Percentiles rank a stretch among this genome's conserved stretches.
These are phyloP conservation scores for Bjerkandera adusta DNA, from an alignment of 1,284 basidiomycete genomes.

Conservation along the genomic window DNA sequence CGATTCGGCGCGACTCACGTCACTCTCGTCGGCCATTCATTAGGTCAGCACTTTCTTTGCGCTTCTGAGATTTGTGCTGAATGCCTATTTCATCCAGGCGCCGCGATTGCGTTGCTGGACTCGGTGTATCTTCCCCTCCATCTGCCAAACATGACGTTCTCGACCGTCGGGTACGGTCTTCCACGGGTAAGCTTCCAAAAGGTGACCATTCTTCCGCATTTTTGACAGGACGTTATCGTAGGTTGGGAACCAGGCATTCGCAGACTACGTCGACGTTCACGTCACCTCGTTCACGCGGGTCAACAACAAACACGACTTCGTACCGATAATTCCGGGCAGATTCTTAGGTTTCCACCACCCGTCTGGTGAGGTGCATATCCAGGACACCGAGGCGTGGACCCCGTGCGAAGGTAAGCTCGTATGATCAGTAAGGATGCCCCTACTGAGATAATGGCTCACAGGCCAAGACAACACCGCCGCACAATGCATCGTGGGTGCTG, in stretches of 20 bases:
- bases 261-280: conserved; percentile 52
- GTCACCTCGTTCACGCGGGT: conserved; percentile 27
- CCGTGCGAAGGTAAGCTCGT: conserved; percentile 36
- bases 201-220: background rate
- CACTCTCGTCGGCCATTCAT: conserved; percentile 36
- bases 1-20: conserved; percentile 29
- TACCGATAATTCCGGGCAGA: conserved; percentile 34
- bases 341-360: conserved; percentile 26
- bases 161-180: conserved; percentile 46
- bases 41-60: conserved; percentile 25
- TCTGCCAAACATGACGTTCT: conserved; percentile 35
- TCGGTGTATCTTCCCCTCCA: conserved; percentile 41
- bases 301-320: conserved; percentile 31
- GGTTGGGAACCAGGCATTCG: conserved; percentile 55
- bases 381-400: conserved; percentile 15
- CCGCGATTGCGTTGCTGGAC: conserved; percentile 43
- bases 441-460: conserved; percentile 12
- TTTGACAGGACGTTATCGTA: background rate
- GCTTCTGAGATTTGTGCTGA: background rate
- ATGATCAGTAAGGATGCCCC: background rate
- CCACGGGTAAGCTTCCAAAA: no score
- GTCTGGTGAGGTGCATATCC: conserved; percentile 19
- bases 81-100: conserved; percentile 27
- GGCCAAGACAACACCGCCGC: conserved; percentile 55
- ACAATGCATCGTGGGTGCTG: conserved; percentile 54